Percentiles rank a stretch among this genome's conserved stretches.
phyloP scores from a whole-genome alignment of 306 rosid species.

The Sindora glabra region DNA sequence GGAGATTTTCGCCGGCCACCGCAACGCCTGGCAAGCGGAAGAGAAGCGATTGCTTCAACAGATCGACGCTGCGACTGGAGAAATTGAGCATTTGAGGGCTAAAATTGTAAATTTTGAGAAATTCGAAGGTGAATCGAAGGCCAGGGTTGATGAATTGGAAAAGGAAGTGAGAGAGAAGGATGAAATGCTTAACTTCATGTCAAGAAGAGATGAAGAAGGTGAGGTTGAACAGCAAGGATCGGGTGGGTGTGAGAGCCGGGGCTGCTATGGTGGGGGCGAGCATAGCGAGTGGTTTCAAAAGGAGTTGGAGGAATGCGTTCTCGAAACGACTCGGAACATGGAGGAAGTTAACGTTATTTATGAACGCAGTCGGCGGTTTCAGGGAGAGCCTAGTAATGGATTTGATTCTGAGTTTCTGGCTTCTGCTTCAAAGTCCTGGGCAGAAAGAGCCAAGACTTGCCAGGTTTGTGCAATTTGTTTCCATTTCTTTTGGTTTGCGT shows the following conservation, averaged over 20 bases:
- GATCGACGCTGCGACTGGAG: slow-evolving; percentile 57
- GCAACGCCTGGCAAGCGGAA: slow-evolving; percentile 61
- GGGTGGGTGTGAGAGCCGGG: slow-evolving; percentile 26
- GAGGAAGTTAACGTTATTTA: slow-evolving; percentile 24
- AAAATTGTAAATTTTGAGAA: slow-evolving; percentile 33
- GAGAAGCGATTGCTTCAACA: slow-evolving; percentile 60
- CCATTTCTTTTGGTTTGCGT: neutral
- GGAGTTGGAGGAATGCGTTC: slow-evolving; percentile 13
- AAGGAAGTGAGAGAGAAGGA: slow-evolving; percentile 58
- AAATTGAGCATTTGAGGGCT: slow-evolving; percentile 36
- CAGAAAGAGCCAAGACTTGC: slow-evolving; percentile 52
- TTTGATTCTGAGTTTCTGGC: slow-evolving; percentile 64
- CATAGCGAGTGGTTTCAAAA: slow-evolving; percentile 27
- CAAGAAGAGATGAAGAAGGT: slow-evolving; percentile 21
- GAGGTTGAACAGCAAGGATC: slow-evolving; percentile 13
- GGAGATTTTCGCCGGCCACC: slow-evolving; percentile 76
- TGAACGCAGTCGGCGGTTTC: slow-evolving; percentile 8
- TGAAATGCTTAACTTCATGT: slow-evolving; percentile 60
- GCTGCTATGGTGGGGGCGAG: slow-evolving; percentile 17
- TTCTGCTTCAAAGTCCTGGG: slow-evolving; percentile 61
- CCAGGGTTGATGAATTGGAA: slow-evolving; percentile 35
- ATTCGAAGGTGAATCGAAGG: slow-evolving; percentile 20
- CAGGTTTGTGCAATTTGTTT: slow-evolving; percentile 40
- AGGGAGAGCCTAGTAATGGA: slow-evolving; percentile 25
- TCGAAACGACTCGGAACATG: slow-evolving; percentile 16